Evolutionary conservation across 257 asterid species (phyloP), one percentile per base, ranked within the genome.

Genomic region (Forsythia suspensa): DNA sequence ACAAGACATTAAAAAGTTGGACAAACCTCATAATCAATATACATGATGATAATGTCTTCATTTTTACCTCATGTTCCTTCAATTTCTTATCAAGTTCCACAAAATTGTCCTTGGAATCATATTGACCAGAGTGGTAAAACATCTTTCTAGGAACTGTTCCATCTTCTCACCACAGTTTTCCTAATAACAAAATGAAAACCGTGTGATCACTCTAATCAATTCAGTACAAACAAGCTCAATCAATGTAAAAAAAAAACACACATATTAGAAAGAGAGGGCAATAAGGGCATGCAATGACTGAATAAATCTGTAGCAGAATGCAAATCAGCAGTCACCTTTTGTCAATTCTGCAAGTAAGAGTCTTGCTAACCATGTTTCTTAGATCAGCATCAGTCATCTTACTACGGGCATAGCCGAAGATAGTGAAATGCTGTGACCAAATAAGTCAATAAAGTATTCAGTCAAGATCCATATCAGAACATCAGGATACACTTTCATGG

Each of bases 341-440:
- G 85, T 95, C 99, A 24, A 95, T 95, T 87, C 99, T 84, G 89
- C 98, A 94, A 78, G 99, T 92, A 82, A 95, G 99, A 11, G 99
- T 95, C 82, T 67, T 90, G 90, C 98, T 91, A 84, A 95, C 95
- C 95, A 95, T 93, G 82, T 83, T 81, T 81, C 99, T 85, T 73
- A 95, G 85, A 76, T 95, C 98, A 12, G 81, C 91, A 87, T 95
- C 97, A 34, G 92, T 95, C 99, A 95, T 95, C 97, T 93, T 92
- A 85, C 98, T 95, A 86, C 99, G 95, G 29, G 98, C 97, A 81
- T 95, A 95, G 66, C 99, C 99, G 71, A 86, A 95, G 77, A 93
- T 84, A 37, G 98, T 87, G 85, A 95, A 95, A 79, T 93, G 92
- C 99, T 93, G 96, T 72, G 85, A 80, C 68, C 63, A 80, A 10